These are phyloP conservation scores for Stagonosporopsis chrysanthemi DNA, from an alignment of 2,329 filamentous ascomycete species.

Conservation along the genomic window DNA sequence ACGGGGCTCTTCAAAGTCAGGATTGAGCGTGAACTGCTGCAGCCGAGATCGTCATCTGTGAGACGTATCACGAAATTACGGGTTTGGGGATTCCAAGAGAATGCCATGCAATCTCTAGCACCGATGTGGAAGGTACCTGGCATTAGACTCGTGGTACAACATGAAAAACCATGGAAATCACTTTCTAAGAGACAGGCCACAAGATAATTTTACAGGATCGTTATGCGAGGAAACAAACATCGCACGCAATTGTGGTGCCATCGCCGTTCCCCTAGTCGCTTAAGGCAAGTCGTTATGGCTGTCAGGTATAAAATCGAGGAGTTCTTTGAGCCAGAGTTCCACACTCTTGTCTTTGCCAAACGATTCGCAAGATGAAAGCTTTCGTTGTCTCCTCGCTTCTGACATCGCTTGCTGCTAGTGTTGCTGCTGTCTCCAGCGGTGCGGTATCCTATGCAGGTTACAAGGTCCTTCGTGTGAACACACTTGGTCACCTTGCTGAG, in stretches of 20 bases:
- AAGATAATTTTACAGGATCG: background rate
- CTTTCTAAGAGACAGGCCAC: background rate
- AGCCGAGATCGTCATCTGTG: constrained; percentile 18
- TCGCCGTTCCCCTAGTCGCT: background rate
- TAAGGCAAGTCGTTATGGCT: background rate
- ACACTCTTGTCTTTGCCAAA: background rate
- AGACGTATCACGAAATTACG: constrained; percentile 10
- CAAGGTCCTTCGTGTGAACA: constrained; percentile 49
- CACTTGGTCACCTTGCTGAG: constrained; percentile 38
- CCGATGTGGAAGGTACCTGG: constrained; percentile 15
- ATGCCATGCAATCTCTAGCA: constrained; percentile 19
- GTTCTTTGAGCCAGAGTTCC: no score
- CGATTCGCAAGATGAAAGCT: constrained; percentile 6
- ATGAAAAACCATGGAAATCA: background rate
- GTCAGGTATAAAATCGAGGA: background rate
- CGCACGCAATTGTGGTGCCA: constrained; percentile 14
- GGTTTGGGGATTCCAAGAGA: constrained; percentile 12
- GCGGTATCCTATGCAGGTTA: constrained; percentile 48
- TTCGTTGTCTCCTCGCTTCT: constrained; percentile 8
- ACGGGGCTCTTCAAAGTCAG: background rate
- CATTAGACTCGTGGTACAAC: constrained; percentile 8
- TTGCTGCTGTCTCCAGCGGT: constrained; percentile 24
- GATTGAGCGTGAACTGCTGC: background rate
- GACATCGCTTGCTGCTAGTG: constrained; percentile 12
- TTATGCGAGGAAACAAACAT: background rate